These are phyloP conservation scores for Ichthyophthirius multifiliis DNA, from an alignment of 169 alveolate genomes.

Conservation along the genomic window DNA sequence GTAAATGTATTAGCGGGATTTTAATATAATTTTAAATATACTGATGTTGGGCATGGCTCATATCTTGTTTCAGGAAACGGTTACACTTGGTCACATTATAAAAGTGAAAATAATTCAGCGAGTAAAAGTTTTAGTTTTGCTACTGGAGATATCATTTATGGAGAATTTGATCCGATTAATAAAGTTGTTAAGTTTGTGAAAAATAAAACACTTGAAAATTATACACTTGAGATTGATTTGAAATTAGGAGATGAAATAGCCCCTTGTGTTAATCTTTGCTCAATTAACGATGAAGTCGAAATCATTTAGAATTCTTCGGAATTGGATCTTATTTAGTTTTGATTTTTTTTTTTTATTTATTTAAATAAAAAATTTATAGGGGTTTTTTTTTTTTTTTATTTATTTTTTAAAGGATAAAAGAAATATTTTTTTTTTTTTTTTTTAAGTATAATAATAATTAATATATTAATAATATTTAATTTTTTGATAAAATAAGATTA, in stretches of 20 bases:
- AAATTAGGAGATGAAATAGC: conserved; percentile 19
- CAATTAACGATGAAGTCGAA: conserved; percentile 24
- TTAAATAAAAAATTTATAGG: too few relatives aligned
- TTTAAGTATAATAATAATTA: too few relatives aligned
- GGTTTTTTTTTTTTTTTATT: too few relatives aligned
- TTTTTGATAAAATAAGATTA: too few relatives aligned
- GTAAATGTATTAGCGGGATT: background rate
- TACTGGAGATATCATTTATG: conserved; percentile 18
- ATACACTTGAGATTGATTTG: background rate
- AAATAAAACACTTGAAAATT: conserved; percentile 19
- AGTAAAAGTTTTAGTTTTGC: conserved; percentile 10
- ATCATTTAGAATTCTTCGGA: background rate
- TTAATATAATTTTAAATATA: conserved; percentile 20
- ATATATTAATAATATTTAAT: too few relatives aligned
- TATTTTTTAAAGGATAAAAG: too few relatives aligned
- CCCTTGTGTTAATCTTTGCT: conserved; percentile 34
- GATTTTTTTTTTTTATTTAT: too few relatives aligned
- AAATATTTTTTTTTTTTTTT: too few relatives aligned
- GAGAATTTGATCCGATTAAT: background rate
- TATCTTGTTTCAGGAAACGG: conserved; percentile 27
- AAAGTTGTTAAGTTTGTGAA: conserved; percentile 15
- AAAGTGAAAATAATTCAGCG: conserved; percentile 4
- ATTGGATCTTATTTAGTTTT: background rate
- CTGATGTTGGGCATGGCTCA: conserved; percentile 37
- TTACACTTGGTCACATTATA: conserved; percentile 35